Evolutionary conservation across 495 filamentous ascomycete genomes (phyloP).

Genomic region (Neurospora sp.): DNA sequence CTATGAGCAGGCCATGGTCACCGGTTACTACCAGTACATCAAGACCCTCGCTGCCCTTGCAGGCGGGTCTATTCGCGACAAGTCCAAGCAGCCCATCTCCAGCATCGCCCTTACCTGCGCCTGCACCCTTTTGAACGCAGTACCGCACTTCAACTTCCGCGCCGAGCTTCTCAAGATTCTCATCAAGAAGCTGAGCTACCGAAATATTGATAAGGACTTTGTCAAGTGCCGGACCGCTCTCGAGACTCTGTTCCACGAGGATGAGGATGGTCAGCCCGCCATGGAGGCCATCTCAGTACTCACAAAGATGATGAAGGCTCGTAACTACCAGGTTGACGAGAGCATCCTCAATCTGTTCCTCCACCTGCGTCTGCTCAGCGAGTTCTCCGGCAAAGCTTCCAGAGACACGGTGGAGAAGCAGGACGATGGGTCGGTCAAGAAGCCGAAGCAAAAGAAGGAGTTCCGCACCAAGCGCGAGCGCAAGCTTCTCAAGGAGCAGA

Average conservation of each 20-base stretch:
- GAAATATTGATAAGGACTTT: slow-evolving; percentile 59
- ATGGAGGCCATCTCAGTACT: slow-evolving; percentile 78
- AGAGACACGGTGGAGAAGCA: slow-evolving; percentile 56
- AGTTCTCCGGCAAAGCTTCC: slow-evolving; percentile 77
- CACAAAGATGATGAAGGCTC: slow-evolving; percentile 87
- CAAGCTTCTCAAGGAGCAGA: slow-evolving; percentile 68
- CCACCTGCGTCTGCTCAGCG: slow-evolving; percentile 74
- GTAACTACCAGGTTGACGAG: slow-evolving; percentile 71
- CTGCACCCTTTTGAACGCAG: slow-evolving; percentile 61
- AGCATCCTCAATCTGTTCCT: slow-evolving; percentile 84
- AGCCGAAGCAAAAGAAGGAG: slow-evolving; percentile 57
- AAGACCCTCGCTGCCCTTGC: slow-evolving; percentile 44
- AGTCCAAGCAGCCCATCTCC: slow-evolving; percentile 46
- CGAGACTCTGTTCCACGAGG: slow-evolving; percentile 71
- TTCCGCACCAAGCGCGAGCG: slow-evolving; percentile 40
- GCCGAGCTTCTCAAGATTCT: slow-evolving; percentile 77
- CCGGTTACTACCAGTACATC: slow-evolving; percentile 74
- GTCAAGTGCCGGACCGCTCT: slow-evolving; percentile 69
- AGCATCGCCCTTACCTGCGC: slow-evolving; percentile 77
- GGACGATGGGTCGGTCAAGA: slow-evolving; percentile 44
- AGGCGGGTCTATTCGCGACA: slow-evolving; percentile 1
- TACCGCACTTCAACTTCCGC: slow-evolving; percentile 96
- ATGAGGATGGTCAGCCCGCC: slow-evolving; percentile 79
- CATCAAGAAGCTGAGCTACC: slow-evolving; percentile 65
- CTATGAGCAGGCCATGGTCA: slow-evolving; percentile 76